Evolutionary conservation across 805 yeast genomes (phyloP).

Genomic region (Saturnispora dispora): DNA sequence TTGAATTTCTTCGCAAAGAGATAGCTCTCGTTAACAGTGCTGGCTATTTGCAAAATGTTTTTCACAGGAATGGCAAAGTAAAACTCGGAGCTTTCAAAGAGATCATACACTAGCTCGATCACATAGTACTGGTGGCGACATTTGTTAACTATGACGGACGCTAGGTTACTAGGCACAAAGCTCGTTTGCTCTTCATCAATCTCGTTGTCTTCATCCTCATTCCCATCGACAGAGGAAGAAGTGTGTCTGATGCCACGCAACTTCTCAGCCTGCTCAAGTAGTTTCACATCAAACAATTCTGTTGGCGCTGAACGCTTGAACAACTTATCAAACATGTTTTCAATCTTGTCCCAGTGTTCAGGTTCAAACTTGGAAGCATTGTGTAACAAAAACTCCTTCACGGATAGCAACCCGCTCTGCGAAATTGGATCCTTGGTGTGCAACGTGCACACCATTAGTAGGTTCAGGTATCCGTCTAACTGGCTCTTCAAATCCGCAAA

Average conservation of each 20-base stretch:
- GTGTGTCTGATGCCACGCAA: constrained; percentile 8
- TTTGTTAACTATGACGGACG: constrained; percentile 64
- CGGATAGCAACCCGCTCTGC: constrained; percentile 84
- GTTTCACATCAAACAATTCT: constrained; percentile 61
- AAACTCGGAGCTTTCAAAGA: constrained; percentile 62
- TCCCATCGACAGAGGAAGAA: constrained; percentile 13
- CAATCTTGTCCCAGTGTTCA: constrained; percentile 68
- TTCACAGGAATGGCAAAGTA: constrained; percentile 60
- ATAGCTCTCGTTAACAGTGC: constrained; percentile 58
- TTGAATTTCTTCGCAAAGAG: constrained; percentile 81
- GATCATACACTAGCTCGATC: constrained; percentile 77
- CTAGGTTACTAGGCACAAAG: constrained; percentile 36
- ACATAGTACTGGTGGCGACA: constrained; percentile 84
- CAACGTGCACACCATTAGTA: constrained; percentile 81
- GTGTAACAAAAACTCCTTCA: constrained; percentile 68
- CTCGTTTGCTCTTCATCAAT: constrained; percentile 7
- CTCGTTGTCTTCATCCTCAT: constrained; percentile 10
- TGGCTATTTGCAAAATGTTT: constrained; percentile 50
- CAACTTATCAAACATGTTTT: constrained; percentile 53
- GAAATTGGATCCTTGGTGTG: constrained; percentile 97
- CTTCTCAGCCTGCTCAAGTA: constrained; percentile 18
- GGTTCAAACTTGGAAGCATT: constrained; percentile 56
- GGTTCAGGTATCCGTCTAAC: constrained; percentile 68
- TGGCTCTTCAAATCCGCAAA: constrained; percentile 67
- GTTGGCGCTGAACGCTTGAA: constrained; percentile 80